Percentiles rank a stretch among this genome's conserved stretches.
Evolutionary conservation across 1,284 basidiomycete genomes (phyloP).

Genomic region (Entoloma clypeatum): DNA sequence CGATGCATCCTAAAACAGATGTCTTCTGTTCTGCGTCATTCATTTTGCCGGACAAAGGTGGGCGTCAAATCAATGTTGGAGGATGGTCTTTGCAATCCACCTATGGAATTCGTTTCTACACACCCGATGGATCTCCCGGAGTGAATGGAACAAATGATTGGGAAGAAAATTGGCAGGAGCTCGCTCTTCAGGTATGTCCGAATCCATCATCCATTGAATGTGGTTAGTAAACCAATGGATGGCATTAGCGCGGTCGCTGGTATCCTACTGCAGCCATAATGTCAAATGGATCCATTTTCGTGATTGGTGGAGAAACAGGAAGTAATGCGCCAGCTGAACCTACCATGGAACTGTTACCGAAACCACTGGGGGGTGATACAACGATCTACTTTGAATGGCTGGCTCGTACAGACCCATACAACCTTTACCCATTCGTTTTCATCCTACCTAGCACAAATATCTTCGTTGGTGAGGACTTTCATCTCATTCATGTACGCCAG

Average conservation of each 20-base stretch:
- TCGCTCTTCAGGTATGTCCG: conserved; percentile 46
- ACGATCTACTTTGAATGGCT: conserved; percentile 42
- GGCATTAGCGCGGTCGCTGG: conserved; percentile 57
- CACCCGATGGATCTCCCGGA: conserved; percentile 53
- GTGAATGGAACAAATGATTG: conserved; percentile 65
- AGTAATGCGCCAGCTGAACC: conserved; percentile 63
- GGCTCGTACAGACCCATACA: conserved; percentile 64
- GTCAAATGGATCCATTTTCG: conserved; percentile 65
- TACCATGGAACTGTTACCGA: conserved; percentile 57
- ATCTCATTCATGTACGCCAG: neutral
- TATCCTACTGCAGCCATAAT: conserved; percentile 66
- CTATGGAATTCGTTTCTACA: conserved; percentile 63
- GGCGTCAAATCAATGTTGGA: conserved; percentile 65
- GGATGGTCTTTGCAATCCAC: conserved; percentile 61
- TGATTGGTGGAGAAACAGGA: conserved; percentile 74
- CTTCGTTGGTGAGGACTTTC: conserved; percentile 51
- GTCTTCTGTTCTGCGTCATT: conserved; percentile 75
- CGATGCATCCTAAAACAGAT: conserved; percentile 69
- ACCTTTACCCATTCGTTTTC: conserved; percentile 73
- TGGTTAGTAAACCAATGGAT: conserved; percentile 4
- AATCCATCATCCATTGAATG: neutral
- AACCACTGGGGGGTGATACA: conserved; percentile 40
- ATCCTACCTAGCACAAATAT: conserved; percentile 62
- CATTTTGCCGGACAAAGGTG: conserved; percentile 68
- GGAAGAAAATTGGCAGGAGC: conserved; percentile 54